These are phyloP conservation scores for Termitomyces sp. DNA, from an alignment of 768 basidiomycete species.

Conservation along the genomic window DNA sequence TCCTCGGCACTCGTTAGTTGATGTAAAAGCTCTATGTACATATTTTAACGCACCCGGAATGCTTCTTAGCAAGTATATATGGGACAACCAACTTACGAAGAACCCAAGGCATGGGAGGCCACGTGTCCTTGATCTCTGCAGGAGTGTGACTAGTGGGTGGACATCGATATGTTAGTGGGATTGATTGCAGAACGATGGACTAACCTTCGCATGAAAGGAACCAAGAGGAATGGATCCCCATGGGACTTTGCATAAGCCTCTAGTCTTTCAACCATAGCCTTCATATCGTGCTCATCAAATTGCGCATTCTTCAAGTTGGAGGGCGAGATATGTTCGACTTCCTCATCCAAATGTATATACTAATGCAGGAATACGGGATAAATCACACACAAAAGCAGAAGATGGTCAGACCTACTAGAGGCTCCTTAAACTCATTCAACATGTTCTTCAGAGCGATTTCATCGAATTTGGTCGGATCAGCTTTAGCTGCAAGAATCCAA, in stretches of 20 bases:
- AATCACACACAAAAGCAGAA: background rate
- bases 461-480: conserved; percentile 24
- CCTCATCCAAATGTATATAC: conserved; percentile 32
- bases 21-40: background rate
- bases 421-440: conserved; percentile 21
- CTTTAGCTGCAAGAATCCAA: conserved; percentile 17
- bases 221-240: conserved; percentile 24
- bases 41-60: conserved; percentile 26
- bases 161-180: background rate
- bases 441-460: conserved; percentile 18
- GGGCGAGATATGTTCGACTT: conserved; percentile 26
- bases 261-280: conserved; percentile 19
- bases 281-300: conserved; percentile 22
- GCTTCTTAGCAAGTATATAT: conserved; percentile 25
- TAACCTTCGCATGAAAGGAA: conserved; percentile 32
- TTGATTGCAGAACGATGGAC: background rate
- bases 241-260: conserved; percentile 25
- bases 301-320: conserved; percentile 22
- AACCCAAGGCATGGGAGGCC: conserved; percentile 33
- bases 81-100: conserved; percentile 30
- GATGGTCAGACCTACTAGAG: conserved; percentile 21
- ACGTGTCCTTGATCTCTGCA: conserved; percentile 28
- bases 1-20: background rate
- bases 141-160: conserved; percentile 26
- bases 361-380: conserved; percentile 3